Percentiles rank a stretch among this genome's conserved stretches.
Evolutionary conservation across 805 yeast genomes (phyloP).

Genomic region (Kockiozyma suomiensis): DNA sequence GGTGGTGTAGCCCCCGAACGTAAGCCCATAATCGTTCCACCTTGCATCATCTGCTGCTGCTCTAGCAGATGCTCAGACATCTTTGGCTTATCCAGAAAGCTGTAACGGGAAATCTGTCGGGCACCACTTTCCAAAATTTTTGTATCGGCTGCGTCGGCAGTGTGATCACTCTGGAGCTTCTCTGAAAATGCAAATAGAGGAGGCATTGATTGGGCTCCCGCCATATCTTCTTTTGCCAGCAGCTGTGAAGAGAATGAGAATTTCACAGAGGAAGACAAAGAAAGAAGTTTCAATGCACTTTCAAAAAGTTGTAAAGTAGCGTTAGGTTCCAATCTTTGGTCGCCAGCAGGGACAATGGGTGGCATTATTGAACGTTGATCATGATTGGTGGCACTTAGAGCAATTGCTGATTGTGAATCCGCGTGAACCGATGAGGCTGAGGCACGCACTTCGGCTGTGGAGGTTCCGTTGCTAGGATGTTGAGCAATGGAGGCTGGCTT

Average conservation of each 20-base stretch:
- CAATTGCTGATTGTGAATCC: not conserved
- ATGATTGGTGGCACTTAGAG: not conserved
- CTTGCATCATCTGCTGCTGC: slow-evolving; percentile 43
- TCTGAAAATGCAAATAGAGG: slow-evolving; percentile 39
- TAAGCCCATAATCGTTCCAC: slow-evolving; percentile 7
- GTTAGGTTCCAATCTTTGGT: slow-evolving; percentile 10
- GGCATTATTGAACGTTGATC: not conserved
- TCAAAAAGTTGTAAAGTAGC: slow-evolving; percentile 29
- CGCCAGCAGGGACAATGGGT: not conserved
- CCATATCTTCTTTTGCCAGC: slow-evolving; percentile 37
- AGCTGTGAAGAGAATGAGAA: slow-evolving; percentile 38
- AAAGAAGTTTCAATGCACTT: slow-evolving; percentile 32
- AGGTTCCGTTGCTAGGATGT: not conserved
- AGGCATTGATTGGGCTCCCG: slow-evolving; percentile 35
- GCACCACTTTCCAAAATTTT: slow-evolving; percentile 1
- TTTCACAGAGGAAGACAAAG: slow-evolving; percentile 34
- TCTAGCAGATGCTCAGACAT: slow-evolving; percentile 27
- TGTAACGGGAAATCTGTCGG: slow-evolving; percentile 22
- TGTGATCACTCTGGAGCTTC: slow-evolving; percentile 3
- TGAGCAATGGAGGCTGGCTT: not conserved
- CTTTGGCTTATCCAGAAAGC: slow-evolving; percentile 15
- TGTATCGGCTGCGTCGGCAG: not conserved
- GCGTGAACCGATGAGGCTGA: not conserved
- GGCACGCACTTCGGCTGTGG: not conserved
- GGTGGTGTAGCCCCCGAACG: slow-evolving; percentile 54